Evolutionary conservation across 345 rosid species (phyloP).

Genomic region (Ceriops tagal): DNA sequence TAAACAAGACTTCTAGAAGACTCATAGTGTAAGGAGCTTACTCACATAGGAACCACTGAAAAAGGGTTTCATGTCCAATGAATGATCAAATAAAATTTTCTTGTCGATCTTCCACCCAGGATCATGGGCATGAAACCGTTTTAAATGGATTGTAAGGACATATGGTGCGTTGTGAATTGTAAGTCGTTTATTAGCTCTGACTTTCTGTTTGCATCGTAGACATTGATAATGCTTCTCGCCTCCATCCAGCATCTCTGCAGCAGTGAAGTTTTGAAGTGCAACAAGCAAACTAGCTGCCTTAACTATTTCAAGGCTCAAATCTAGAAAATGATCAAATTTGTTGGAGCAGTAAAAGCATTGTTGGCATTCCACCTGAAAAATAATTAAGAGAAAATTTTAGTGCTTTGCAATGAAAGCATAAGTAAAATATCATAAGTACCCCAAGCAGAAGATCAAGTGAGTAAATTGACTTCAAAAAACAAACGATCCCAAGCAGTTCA

Average conservation of each 20-base stretch:
- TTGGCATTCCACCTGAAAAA: slow-evolving; percentile 64
- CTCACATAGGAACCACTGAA: slow-evolving; percentile 78
- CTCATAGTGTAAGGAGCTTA: slow-evolving; percentile 11
- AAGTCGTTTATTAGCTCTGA: slow-evolving; percentile 75
- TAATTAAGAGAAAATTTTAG: not conserved
- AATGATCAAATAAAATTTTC: slow-evolving; percentile 57
- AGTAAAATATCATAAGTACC: not conserved
- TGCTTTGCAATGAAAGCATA: slow-evolving; percentile 1
- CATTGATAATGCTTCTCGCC: slow-evolving; percentile 91
- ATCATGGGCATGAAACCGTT: slow-evolving; percentile 77
- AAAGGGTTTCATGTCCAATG: slow-evolving; percentile 78
- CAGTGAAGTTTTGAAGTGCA: slow-evolving; percentile 71
- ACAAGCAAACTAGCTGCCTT: slow-evolving; percentile 71
- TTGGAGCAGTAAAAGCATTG: slow-evolving; percentile 76
- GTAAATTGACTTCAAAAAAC: too few relatives aligned
- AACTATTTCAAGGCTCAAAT: slow-evolving; percentile 78
- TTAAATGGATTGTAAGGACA: slow-evolving; percentile 83
- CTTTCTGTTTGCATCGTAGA: slow-evolving; percentile 83
- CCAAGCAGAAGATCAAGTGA: too few relatives aligned
- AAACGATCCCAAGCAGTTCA: too few relatives aligned
- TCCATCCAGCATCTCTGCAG: slow-evolving; percentile 74
- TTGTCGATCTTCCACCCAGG: slow-evolving; percentile 69
- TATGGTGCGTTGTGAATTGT: slow-evolving; percentile 80
- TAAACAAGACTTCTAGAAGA: not conserved
- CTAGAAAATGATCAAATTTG: slow-evolving; percentile 85